Base-by-base conservation (phyloP, 2,329 filamentous ascomycete species). In the Colletotrichum sidae region DNA sequence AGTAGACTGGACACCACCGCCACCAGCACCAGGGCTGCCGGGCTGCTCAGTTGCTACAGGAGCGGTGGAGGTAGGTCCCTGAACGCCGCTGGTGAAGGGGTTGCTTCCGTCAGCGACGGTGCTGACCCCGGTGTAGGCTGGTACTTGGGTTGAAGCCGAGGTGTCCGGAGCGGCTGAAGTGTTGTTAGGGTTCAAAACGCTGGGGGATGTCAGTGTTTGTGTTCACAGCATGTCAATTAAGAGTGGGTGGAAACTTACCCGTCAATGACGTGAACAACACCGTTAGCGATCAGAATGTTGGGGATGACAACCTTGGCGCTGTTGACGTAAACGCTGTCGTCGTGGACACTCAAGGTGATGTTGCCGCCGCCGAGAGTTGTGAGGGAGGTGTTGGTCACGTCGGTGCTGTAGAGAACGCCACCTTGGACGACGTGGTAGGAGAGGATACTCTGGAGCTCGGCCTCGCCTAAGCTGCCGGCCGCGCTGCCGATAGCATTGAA, bases 381-480 rank as follows among this genome's bases (percentile, higher is more conserved):
- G 15, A 69, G 0, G 1, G 67, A 66, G 6, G 65, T 60, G 25
- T 69, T 69, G 25, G 47, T 50, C 25, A 69, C 52, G 10, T 55
- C 33, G 4, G 74, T 73, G 53, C 81, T 84, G 76, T 90, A 91
- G 58, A 78, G 78, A 1, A 89, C 81, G 8, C 80, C 80, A 50
- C 82, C 83, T 50, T 81, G 80, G 49, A 92, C 76, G 55, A 92
- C 81, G 73, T 93, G 90, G 76, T 92, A 92, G 34, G 81, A 77
- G 39, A 92, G 80, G 55, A 92, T 82, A 35, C 74, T 74, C 2
- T 80, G 74, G 2, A 91, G 78, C 12, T 86, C 74, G 5, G 81
- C 74, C 0, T 75, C 72, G 33, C 79, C 80, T 37, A 89, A 74
- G 62, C 81, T 81, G 35, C 75, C 73, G 10, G 88, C 72, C 34